Evolutionary conservation across 2,329 filamentous ascomycete species (phyloP).

Genomic region (Phyllosticta citrichinensis): DNA sequence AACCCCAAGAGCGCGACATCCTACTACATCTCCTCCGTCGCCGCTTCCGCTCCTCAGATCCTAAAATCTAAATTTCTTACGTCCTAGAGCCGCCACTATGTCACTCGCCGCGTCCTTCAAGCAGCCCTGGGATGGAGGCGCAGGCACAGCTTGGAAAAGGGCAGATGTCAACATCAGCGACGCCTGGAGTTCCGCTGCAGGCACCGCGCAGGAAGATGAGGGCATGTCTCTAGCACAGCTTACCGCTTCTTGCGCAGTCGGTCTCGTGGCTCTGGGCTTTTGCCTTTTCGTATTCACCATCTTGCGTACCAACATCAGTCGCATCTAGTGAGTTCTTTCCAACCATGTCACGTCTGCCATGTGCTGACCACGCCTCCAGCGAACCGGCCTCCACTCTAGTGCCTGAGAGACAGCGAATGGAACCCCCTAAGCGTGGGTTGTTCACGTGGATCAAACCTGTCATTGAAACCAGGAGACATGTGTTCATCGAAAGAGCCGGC

Average conservation of each 20-base stretch:
- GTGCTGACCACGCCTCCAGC: constrained; percentile 31
- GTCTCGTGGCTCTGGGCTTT: constrained; percentile 2
- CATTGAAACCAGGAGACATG: constrained; percentile 2
- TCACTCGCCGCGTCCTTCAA: too few species aligned
- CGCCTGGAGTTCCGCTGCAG: background rate
- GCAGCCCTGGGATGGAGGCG: too few species aligned
- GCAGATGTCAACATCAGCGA: background rate
- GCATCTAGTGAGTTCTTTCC: constrained; percentile 61
- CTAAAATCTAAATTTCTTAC: too few species aligned
- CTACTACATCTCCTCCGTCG: too few species aligned
- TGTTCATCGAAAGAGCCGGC: constrained; percentile 40
- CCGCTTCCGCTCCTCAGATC: too few species aligned
- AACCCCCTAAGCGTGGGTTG: constrained; percentile 54
- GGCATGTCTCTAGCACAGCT: constrained; percentile 8
- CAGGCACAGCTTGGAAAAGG: background rate
- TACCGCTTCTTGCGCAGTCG: constrained; percentile 2
- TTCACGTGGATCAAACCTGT: constrained; percentile 42
- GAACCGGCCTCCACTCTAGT: constrained; percentile 81
- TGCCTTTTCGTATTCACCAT: constrained; percentile 52
- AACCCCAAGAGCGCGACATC: too few species aligned
- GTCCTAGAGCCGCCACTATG: too few species aligned
- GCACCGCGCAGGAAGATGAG: background rate
- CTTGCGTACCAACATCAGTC: constrained; percentile 64
- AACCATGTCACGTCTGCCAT: background rate
- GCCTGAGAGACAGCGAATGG: constrained; percentile 71